Conservation (phyloP, 805 yeast species). For the Candida multigemmis region DNA sequence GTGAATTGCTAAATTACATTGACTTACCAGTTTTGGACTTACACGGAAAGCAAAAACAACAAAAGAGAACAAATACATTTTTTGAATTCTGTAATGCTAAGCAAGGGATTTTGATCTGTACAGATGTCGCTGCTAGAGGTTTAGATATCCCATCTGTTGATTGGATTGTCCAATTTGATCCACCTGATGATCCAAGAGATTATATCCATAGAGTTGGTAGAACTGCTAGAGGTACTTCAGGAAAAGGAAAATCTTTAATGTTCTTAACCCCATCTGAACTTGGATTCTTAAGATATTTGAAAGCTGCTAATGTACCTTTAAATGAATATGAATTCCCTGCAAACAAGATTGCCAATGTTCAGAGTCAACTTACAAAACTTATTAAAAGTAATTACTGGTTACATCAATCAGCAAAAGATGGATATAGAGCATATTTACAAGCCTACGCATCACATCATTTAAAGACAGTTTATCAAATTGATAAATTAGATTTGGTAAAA, state of each 20-base stretch:
- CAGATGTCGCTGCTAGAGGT: slow-evolving; percentile 99
- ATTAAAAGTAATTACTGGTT: slow-evolving; percentile 89
- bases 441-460: slow-evolving; percentile 96
- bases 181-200: slow-evolving; percentile 99
- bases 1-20: slow-evolving; percentile 90
- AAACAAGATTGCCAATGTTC: slow-evolving; percentile 92
- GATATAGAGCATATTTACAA: slow-evolving; percentile 92
- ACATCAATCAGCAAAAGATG: slow-evolving; percentile 94
- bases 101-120: slow-evolving; percentile 86
- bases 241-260: slow-evolving; percentile 92
- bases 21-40: slow-evolving; percentile 94
- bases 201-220: slow-evolving; percentile 98
- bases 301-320: slow-evolving; percentile 94
- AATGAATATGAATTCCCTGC: slow-evolving; percentile 96
- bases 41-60: slow-evolving; percentile 98
- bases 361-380: slow-evolving; percentile 83
- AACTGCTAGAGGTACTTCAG: slow-evolving; percentile 89
- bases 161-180: slow-evolving; percentile 98
- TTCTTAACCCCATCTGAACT: slow-evolving; percentile 89
- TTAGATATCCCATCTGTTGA: slow-evolving; percentile 97
- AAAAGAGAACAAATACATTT: slow-evolving; percentile 95
- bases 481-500: slow-evolving; percentile 85
- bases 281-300: slow-evolving; percentile 89
- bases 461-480: slow-evolving; percentile 94
- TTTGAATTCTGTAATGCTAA: slow-evolving; percentile 97